These are phyloP conservation scores for Eucalyptus cloeziana DNA, from an alignment of 345 rosid species.

Conservation along the genomic window DNA sequence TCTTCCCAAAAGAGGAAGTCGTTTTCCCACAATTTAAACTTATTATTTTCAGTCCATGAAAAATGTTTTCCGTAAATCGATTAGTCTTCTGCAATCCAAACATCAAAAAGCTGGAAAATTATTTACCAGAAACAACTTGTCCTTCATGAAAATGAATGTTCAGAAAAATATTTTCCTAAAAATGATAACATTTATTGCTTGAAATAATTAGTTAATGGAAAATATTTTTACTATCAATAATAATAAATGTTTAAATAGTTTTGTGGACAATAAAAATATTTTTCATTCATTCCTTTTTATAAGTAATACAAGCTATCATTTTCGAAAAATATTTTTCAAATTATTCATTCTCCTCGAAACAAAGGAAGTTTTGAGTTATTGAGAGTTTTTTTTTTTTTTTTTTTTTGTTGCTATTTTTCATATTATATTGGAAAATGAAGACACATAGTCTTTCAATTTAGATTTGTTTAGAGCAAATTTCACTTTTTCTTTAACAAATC, in stretches of 20 bases:
- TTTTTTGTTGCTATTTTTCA: neutral
- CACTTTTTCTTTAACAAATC: neutral
- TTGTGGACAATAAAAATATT: neutral
- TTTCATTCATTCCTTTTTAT: too few species aligned
- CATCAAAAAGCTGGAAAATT: neutral
- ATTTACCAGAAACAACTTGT: rapidly evolving
- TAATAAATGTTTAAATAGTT: too few species aligned
- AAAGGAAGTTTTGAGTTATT: neutral
- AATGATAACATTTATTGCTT: too few species aligned
- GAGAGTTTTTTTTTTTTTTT: neutral
- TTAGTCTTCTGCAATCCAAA: neutral
- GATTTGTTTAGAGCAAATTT: neutral
- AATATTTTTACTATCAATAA: neutral
- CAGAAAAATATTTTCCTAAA: too few species aligned
- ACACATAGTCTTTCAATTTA: neutral
- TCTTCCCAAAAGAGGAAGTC: neutral
- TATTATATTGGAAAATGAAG: neutral
- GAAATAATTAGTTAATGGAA: neutral
- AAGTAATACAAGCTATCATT: too few species aligned
- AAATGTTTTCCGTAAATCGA: rapidly evolving
- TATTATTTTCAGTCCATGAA: neutral
- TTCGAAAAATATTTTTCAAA: too few species aligned
- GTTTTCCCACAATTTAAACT: neutral
- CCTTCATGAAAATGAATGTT: neutral
- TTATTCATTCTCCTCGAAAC: rapidly evolving